Evolutionary conservation across 2,329 filamentous ascomycete genomes (phyloP).

Genomic region (Pseudogymnoascus sp.): DNA sequence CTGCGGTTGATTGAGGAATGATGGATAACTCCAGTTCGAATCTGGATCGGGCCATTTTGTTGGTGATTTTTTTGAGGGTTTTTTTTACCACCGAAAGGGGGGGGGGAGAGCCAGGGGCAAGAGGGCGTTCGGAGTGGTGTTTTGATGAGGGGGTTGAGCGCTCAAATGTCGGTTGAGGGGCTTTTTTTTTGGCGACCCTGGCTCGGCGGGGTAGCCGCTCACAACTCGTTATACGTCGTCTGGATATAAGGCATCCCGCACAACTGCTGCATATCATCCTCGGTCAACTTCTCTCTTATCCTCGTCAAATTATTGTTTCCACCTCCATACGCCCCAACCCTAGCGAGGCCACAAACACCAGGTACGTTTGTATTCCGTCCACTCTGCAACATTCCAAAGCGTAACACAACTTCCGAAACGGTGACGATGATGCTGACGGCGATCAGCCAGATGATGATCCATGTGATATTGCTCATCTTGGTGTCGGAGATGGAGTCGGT

Average conservation of each 20-base stretch:
- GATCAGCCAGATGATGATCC: slow-evolving; percentile 96
- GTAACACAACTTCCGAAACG: slow-evolving; percentile 75
- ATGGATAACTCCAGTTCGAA: background rate
- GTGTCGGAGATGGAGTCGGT: slow-evolving; percentile 86
- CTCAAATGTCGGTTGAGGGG: background rate
- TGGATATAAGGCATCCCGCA: slow-evolving; percentile 20
- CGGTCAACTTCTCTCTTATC: slow-evolving; percentile 20
- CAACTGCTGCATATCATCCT: slow-evolving; percentile 24
- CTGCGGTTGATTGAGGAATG: background rate
- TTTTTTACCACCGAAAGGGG: background rate
- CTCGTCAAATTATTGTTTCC: slow-evolving; percentile 22
- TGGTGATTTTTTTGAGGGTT: background rate
- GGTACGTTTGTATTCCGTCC: slow-evolving; percentile 15
- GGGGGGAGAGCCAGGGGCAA: background rate
- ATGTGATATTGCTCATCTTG: slow-evolving; percentile 94
- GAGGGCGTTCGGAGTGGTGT: background rate
- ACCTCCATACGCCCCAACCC: background rate
- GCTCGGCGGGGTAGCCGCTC: background rate
- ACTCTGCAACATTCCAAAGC: slow-evolving; percentile 65
- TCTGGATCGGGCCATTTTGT: background rate
- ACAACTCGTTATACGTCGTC: background rate
- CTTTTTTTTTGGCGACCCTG: background rate
- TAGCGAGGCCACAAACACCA: background rate
- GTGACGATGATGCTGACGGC: slow-evolving; percentile 86
- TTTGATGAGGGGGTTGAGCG: background rate